phyloP scores from a whole-genome alignment of 2,329 filamentous ascomycete species.

The Pestalotiopsis sp. region DNA sequence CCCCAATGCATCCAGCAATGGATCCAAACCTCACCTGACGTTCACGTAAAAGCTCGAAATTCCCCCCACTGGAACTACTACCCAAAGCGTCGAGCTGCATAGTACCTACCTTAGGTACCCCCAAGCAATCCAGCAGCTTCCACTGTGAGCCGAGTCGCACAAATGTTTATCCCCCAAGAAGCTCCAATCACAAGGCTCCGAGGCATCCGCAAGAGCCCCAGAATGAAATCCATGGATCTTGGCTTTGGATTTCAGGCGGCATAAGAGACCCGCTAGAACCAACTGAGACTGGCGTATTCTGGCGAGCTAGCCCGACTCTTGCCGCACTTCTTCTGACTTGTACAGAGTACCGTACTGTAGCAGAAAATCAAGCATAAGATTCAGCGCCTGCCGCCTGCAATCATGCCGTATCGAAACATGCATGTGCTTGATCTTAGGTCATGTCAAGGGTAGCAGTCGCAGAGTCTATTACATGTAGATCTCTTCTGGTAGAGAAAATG shows the following conservation, averaged over 20 bases:
- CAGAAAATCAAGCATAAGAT: not conserved
- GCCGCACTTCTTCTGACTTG: not conserved
- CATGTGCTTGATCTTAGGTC: not conserved
- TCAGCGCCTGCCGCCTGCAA: not conserved
- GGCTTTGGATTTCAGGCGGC: not conserved
- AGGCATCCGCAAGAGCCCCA: not conserved
- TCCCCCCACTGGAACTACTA: not conserved
- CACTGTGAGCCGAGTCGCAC: not conserved
- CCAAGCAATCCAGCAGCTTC: not conserved
- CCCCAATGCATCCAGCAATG: not conserved
- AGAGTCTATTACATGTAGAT: too few relatives aligned
- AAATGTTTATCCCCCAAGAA: not conserved
- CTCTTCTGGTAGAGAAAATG: too few relatives aligned
- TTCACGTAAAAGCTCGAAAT: not conserved
- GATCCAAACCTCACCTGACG: not conserved
- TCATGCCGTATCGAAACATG: not conserved
- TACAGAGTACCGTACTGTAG: too few relatives aligned
- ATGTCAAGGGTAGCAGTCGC: not conserved
- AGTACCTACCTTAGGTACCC: not conserved
- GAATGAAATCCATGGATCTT: too few relatives aligned
- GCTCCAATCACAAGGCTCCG: not conserved
- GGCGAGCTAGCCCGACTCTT: not conserved
- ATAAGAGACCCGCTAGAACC: not conserved
- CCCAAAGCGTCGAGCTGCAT: not conserved
- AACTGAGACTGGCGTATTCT: not conserved